phyloP scores from a whole-genome alignment of 257 asterid genomes.

The Fraxinus quadrangulata region DNA sequence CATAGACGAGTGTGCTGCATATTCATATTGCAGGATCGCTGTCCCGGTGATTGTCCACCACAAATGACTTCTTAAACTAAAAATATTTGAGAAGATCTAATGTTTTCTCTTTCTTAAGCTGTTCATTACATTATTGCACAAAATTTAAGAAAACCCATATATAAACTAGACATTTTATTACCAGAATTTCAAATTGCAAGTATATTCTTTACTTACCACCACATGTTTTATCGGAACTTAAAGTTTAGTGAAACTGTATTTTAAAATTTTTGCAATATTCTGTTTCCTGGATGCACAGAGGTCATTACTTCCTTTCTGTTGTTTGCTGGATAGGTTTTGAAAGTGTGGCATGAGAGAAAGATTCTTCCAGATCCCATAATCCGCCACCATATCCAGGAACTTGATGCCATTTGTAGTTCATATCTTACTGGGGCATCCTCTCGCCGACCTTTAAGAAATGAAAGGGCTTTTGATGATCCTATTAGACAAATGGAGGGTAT shows the following conservation, averaged over 20 bases:
- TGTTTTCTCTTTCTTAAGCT: neutral
- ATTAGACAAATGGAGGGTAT: conserved; percentile 91
- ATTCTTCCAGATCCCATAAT: conserved; percentile 78
- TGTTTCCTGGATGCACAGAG: neutral
- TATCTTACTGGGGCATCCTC: conserved; percentile 54
- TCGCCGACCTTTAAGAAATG: conserved; percentile 68
- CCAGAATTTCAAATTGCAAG: neutral
- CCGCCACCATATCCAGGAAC: conserved; percentile 81
- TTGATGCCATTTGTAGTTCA: conserved; percentile 67
- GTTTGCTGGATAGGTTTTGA: conserved; percentile 66
- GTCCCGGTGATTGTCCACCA: conserved; percentile 16
- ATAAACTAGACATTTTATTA: neutral
- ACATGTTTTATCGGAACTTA: neutral
- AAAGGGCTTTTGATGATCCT: conserved; percentile 90
- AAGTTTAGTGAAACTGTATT: neutral
- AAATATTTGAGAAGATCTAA: neutral
- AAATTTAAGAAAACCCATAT: neutral
- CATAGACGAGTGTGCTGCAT: neutral
- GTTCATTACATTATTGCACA: neutral
- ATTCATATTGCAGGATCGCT: neutral
- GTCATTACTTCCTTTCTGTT: conserved; percentile 16
- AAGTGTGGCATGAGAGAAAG: conserved; percentile 89
- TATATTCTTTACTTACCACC: neutral
- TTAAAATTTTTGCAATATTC: conserved; percentile 3
- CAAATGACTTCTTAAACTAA: conserved; percentile 1